Conservation (phyloP, 176 grass and related monocot genomes). For the Ensete ventricosum region DNA sequence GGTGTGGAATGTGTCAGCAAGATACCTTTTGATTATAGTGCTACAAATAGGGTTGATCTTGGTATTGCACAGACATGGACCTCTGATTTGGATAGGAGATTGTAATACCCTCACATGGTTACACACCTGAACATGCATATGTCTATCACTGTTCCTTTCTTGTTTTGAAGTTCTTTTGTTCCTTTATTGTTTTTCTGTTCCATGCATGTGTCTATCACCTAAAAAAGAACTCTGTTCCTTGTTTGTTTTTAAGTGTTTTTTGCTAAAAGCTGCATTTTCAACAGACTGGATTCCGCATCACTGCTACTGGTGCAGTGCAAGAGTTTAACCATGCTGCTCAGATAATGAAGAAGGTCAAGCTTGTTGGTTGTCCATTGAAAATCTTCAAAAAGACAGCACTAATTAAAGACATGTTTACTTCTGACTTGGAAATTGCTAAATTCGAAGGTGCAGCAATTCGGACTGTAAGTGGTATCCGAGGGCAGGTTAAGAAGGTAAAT, state of each 20-base stretch:
- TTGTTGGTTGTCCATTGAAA: conserved; percentile 76
- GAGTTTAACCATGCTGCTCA: conserved; percentile 84
- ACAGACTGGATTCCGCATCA: conserved; percentile 47
- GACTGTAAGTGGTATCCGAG: conserved; percentile 86
- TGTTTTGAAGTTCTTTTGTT: not conserved
- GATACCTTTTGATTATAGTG: too few relatives aligned
- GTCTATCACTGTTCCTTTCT: not conserved
- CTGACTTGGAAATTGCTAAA: conserved; percentile 90
- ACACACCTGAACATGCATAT: not conserved
- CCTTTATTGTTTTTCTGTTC: not conserved
- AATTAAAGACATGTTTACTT: conserved; percentile 95
- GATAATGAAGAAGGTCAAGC: conserved; percentile 97
- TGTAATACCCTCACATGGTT: not conserved
- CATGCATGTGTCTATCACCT: not conserved
- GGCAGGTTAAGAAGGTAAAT: conserved; percentile 96
- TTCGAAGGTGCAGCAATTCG: conserved; percentile 90
- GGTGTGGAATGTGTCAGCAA: not conserved
- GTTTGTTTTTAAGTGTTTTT: not conserved
- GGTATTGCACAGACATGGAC: not conserved
- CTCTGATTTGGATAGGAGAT: not conserved
- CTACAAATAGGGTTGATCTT: too few relatives aligned
- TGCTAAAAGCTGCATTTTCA: conserved; percentile 37
- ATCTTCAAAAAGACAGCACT: conserved; percentile 97
- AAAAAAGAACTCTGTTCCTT: not conserved
- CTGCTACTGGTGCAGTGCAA: conserved; percentile 28